phyloP scores from a whole-genome alignment of 768 basidiomycete genomes.

The Termitomyces sp. region DNA sequence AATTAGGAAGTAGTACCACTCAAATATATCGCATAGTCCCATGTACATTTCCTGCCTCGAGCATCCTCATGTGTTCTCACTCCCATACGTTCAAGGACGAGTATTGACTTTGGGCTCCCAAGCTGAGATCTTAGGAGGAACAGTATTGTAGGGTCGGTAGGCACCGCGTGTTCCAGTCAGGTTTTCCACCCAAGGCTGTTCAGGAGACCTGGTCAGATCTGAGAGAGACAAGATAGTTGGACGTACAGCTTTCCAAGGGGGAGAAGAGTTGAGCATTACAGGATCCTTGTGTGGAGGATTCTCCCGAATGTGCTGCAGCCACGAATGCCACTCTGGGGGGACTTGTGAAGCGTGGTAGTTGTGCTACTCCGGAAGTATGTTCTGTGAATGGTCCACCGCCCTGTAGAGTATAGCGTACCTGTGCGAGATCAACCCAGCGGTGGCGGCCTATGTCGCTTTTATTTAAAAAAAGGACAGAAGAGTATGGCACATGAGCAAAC shows the following conservation, averaged over 20 bases:
- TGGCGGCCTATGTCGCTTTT: constrained; percentile 64
- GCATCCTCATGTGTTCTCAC: constrained; percentile 7
- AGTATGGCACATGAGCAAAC: constrained; percentile 17
- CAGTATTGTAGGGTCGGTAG: constrained; percentile 87
- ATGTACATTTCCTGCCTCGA: neutral
- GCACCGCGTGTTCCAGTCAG: constrained; percentile 91
- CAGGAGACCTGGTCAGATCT: neutral
- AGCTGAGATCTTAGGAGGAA: constrained; percentile 69
- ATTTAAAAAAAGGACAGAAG: neutral
- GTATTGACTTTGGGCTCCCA: constrained; percentile 75
- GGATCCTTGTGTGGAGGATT: constrained; percentile 74
- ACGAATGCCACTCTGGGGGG: constrained; percentile 95
- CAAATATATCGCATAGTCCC: constrained; percentile 9
- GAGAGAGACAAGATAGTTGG: neutral
- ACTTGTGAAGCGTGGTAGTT: constrained; percentile 91
- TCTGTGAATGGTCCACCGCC: neutral
- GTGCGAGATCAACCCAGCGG: constrained; percentile 92
- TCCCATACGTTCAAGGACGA: constrained; percentile 27
- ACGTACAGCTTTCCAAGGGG: constrained; percentile 81
- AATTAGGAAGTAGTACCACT: constrained; percentile 4
- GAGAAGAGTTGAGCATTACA: constrained; percentile 61
- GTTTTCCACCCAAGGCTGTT: constrained; percentile 80
- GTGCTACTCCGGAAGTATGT: constrained; percentile 40
- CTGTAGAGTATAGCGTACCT: constrained; percentile 41
- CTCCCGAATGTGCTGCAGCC: constrained; percentile 87